These are phyloP conservation scores for Phytophthora aleatoria DNA, from an alignment of 352 stramenopile species.

Conservation along the genomic window DNA sequence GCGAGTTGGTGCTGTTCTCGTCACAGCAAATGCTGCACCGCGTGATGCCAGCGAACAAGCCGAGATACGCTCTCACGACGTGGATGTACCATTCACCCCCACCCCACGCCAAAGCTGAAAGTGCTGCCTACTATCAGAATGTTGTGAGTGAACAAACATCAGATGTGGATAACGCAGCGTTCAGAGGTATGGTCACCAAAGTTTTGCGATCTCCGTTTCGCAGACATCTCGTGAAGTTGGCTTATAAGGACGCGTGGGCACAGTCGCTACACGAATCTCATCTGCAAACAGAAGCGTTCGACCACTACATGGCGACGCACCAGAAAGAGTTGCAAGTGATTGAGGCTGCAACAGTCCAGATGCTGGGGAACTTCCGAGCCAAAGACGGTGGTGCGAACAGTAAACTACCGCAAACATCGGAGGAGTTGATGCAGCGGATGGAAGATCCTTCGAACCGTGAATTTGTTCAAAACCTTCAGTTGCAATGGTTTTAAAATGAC, in stretches of 20 bases:
- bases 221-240: slow-evolving; percentile 63
- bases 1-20: slow-evolving; percentile 78
- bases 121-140: slow-evolving; percentile 32
- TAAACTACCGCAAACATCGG: slow-evolving; percentile 36
- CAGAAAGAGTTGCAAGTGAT: slow-evolving; percentile 59
- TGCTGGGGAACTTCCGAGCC: slow-evolving; percentile 65
- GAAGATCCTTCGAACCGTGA: slow-evolving; percentile 19
- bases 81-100: slow-evolving; percentile 63
- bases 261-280: slow-evolving; percentile 68
- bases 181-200: slow-evolving; percentile 50
- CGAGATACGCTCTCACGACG: slow-evolving; percentile 68
- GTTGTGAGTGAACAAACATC: background rate
- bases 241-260: slow-evolving; percentile 58
- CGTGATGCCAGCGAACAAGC: slow-evolving; percentile 54
- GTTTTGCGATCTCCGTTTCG: slow-evolving; percentile 65
- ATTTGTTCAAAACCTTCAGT: slow-evolving; percentile 34
- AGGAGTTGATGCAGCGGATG: slow-evolving; percentile 37
- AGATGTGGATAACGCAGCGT: slow-evolving; percentile 6
- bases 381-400: slow-evolving; percentile 39
- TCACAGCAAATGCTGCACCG: slow-evolving; percentile 84
- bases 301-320: slow-evolving; percentile 66
- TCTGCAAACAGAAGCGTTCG: slow-evolving; percentile 52
- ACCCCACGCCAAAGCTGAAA: slow-evolving; percentile 17
- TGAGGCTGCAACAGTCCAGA: slow-evolving; percentile 47
- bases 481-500: slow-evolving; percentile 54